Conservation (phyloP, 2,329 filamentous ascomycete genomes). For the Penicillium sp. region DNA sequence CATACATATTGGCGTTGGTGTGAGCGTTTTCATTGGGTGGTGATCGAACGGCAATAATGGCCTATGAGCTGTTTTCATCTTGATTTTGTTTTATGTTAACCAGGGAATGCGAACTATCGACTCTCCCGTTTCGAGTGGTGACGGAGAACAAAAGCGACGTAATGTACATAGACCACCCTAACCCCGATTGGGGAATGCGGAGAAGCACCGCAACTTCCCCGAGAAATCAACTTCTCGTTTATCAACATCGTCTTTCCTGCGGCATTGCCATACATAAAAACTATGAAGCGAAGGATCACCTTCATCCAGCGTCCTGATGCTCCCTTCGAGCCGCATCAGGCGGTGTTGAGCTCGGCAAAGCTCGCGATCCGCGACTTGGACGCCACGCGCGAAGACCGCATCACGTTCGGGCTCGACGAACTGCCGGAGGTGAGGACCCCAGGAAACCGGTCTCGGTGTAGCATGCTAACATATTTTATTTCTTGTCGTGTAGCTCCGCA, state of each 20-base stretch:
- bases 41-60: slow-evolving; percentile 18
- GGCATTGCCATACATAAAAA: slow-evolving; percentile 6
- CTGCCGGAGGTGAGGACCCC: slow-evolving; percentile 61
- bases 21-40: slow-evolving; percentile 17
- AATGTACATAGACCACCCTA: slow-evolving; percentile 12
- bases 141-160: not conserved
- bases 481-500: slow-evolving; percentile 50
- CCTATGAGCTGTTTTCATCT: not conserved
- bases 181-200: slow-evolving; percentile 22
- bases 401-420: slow-evolving; percentile 71
- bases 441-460: not conserved
- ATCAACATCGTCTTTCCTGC: slow-evolving; percentile 7
- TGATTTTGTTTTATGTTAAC: not conserved
- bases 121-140: slow-evolving; percentile 5
- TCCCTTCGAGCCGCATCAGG: slow-evolving; percentile 61
- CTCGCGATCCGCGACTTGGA: slow-evolving; percentile 60
- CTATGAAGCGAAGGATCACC: slow-evolving; percentile 58
- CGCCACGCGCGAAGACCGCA: slow-evolving; percentile 72
- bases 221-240: slow-evolving; percentile 7
- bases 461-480: not conserved
- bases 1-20: slow-evolving; percentile 29
- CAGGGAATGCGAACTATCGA: too few relatives aligned
- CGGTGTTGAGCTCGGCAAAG: slow-evolving; percentile 56
- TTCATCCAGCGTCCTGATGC: slow-evolving; percentile 67
- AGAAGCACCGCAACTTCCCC: slow-evolving; percentile 18